Percentiles rank a stretch among this genome's conserved stretches.
These are phyloP conservation scores for Aspergillus chevalieri DNA, from an alignment of 2,329 filamentous ascomycete genomes.

Conservation along the genomic window DNA sequence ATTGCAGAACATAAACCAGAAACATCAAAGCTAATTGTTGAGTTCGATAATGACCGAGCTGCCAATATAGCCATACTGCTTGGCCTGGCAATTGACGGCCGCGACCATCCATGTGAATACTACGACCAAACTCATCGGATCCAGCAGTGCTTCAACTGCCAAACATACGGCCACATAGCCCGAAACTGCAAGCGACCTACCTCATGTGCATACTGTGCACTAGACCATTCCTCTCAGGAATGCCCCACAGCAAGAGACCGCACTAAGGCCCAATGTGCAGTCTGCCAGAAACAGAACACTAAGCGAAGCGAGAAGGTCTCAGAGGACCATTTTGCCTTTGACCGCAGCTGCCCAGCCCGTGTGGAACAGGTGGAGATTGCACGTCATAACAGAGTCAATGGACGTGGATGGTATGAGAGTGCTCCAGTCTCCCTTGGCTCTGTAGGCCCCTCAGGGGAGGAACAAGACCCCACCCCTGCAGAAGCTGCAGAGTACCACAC, in stretches of 20 bases:
- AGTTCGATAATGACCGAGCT: neutral
- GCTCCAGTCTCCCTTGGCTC: neutral
- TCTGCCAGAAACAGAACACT: neutral
- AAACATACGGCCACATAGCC: neutral
- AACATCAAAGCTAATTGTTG: too few species aligned
- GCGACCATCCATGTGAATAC: neutral
- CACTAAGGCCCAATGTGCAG: neutral
- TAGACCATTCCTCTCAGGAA: neutral
- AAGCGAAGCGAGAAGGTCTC: neutral
- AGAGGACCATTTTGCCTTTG: neutral
- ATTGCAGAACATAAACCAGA: too few species aligned
- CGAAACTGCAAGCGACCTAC: neutral
- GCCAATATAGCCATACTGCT: neutral
- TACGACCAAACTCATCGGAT: neutral
- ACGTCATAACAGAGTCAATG: neutral
- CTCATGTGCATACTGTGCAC: neutral
- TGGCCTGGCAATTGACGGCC: neutral
- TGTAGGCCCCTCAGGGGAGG: neutral
- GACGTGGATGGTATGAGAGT: neutral
- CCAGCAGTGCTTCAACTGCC: slow-evolving; percentile 1
- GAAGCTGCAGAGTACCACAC: neutral
- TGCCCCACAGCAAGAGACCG: neutral
- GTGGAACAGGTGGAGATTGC: neutral
- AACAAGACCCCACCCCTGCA: neutral
- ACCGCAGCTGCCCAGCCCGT: neutral